Evolutionary conservation across 257 asterid genomes (phyloP), one percentile per base, ranked within the genome.

Genomic region (Mentha longifolia): DNA sequence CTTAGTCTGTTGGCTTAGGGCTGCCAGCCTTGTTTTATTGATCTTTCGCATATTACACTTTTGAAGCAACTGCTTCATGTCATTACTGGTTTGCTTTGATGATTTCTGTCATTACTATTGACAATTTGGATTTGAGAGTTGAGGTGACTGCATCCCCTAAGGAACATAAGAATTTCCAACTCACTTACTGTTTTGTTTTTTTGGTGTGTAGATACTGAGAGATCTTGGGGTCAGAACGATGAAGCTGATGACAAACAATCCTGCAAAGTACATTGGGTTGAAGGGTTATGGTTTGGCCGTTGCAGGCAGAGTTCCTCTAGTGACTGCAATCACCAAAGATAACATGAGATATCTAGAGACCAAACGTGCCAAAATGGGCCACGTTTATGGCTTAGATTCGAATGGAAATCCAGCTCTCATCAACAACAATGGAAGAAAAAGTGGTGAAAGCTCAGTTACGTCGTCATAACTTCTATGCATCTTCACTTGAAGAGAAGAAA

Each of bases 231-330:
- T 95, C 30, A 78, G 94, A 80, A 95, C 99, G 0, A 95, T 95
- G 99, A 89, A 81, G 79, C 76, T 95, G 84, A 89, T 95, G 99
- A 95, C 99, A 2, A 95, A 95, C 85, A 95, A 95, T 74, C 99
- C 99, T 51, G 88, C 98, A 19, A 95, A 92, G 83, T 95, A 92
- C 79, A 77, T 77, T 3, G 98, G 99, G 67, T 91, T 95, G 45
- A 92, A 92, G 80, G 99, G 99, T 20, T 95, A 95, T 46, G 98
- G 99, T 19, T 69, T 95, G 78, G 88, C 95, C 6, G 86, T 95
- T 74, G 78, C 88, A 6, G 99, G 96, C 6, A 72, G 99, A 54
- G 98, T 95, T 16, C 91, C 97, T 13, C 90, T 95, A 14, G 82
- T 87, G 67, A 84, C 90, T 6, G 87, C 92, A 70, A 83, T 92